Evolutionary conservation across 371 early-diverging fungal species (phyloP).

Genomic region (Mortierella sp.): DNA sequence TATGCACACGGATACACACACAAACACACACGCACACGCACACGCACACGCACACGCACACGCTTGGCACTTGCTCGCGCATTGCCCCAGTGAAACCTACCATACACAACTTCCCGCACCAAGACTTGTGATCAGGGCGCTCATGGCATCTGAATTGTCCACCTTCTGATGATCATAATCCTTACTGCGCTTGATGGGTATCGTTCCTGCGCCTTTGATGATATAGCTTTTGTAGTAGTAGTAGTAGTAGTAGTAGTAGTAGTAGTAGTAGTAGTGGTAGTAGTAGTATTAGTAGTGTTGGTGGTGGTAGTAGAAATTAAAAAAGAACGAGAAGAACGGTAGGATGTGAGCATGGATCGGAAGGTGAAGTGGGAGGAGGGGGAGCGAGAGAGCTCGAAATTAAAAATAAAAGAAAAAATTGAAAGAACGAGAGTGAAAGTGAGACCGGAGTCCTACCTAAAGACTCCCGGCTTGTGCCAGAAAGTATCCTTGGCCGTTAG

Average conservation of each 20-base stretch:
- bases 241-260: too few relatives aligned
- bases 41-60: neutral
- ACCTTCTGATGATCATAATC: constrained; percentile 49
- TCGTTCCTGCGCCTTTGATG: constrained; percentile 42
- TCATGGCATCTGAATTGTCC: constrained; percentile 38
- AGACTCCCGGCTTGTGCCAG: constrained; percentile 48
- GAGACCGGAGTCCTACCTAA: constrained; percentile 23
- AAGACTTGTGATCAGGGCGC: constrained; percentile 39
- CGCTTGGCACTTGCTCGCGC: neutral
- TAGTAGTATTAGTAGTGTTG: neutral
- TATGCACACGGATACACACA: too few relatives aligned
- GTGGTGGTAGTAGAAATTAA: neutral
- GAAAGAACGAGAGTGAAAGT: neutral
- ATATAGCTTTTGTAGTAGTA: constrained; percentile 25
- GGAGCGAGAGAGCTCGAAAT: neutral
- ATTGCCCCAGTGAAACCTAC: constrained; percentile 15
- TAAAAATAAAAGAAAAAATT: neutral
- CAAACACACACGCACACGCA: neutral
- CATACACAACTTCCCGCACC: constrained; percentile 52
- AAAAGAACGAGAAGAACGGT: neutral
- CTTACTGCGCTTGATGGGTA: constrained; percentile 50
- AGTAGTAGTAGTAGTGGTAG: neutral
- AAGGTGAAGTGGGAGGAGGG: too few relatives aligned
- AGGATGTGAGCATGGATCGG: too few relatives aligned
- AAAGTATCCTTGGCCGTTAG: constrained; percentile 53